phyloP scores from a whole-genome alignment of 148 eudicot genomes.

The Limonium bicolor region DNA sequence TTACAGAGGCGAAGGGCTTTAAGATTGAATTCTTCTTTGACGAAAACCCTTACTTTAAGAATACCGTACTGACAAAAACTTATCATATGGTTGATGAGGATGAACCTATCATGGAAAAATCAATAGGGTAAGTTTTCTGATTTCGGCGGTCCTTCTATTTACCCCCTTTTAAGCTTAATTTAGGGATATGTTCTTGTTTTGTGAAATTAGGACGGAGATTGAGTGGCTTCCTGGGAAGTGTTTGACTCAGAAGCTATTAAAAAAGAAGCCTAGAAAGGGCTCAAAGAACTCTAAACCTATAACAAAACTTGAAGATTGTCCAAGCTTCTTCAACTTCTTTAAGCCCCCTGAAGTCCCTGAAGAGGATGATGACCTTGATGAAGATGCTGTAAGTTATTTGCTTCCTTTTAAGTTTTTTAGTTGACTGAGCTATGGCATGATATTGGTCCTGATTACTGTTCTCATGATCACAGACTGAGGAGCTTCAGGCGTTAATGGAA shows the following conservation, averaged over 20 bases:
- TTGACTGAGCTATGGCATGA: neutral
- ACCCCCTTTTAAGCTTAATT: neutral
- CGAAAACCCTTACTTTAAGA: slow-evolving; percentile 53
- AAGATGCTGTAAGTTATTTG: slow-evolving; percentile 59
- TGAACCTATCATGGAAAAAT: slow-evolving; percentile 86
- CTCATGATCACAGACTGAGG: slow-evolving; percentile 50
- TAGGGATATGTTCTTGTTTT: neutral
- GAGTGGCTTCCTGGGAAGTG: slow-evolving; percentile 94
- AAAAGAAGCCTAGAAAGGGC: slow-evolving; percentile 89
- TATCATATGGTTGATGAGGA: slow-evolving; percentile 75
- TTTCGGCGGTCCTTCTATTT: too few species aligned
- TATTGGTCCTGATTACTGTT: neutral
- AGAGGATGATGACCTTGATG: slow-evolving; percentile 69
- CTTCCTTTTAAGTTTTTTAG: too few species aligned
- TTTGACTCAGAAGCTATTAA: slow-evolving; percentile 75
- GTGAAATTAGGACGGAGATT: slow-evolving; percentile 56
- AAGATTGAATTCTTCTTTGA: slow-evolving; percentile 77
- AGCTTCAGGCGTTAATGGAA: slow-evolving; percentile 80
- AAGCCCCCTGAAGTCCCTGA: slow-evolving; percentile 79
- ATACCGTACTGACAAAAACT: slow-evolving; percentile 40
- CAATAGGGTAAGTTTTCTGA: slow-evolving; percentile 92
- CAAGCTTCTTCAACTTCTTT: slow-evolving; percentile 91
- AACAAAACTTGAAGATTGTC: slow-evolving; percentile 70
- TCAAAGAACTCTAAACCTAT: slow-evolving; percentile 70
- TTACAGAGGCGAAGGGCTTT: slow-evolving; percentile 61